Percentiles rank a stretch among this genome's conserved stretches.
Evolutionary conservation across 495 filamentous ascomycete species (phyloP).

Genomic region (Penicillium waksmanii): DNA sequence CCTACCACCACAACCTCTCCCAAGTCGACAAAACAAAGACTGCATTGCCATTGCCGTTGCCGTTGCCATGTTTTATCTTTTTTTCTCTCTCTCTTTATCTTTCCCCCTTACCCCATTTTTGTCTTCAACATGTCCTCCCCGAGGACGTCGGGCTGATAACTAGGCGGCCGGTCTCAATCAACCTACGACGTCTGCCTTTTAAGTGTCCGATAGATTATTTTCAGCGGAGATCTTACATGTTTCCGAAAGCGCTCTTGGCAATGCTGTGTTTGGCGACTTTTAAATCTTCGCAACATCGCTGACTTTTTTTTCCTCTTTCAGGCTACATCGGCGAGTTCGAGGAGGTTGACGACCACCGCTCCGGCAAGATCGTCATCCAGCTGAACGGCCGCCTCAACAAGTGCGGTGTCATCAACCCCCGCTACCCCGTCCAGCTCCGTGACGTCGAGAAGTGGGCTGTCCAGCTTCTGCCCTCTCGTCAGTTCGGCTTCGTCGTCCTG

Average conservation of each 20-base stretch:
- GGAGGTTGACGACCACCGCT: slow-evolving; percentile 98
- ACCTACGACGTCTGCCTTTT: slow-evolving; percentile 93
- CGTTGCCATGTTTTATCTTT: not conserved
- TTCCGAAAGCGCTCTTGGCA: slow-evolving; percentile 57
- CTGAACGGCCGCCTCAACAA: slow-evolving; percentile 96
- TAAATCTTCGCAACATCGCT: slow-evolving; percentile 87
- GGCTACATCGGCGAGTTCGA: slow-evolving; percentile 99
- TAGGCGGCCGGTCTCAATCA: slow-evolving; percentile 84
- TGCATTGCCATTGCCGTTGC: not conserved
- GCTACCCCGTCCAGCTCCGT: slow-evolving; percentile 96
- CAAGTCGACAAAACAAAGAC: not conserved
- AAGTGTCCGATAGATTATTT: slow-evolving; percentile 91
- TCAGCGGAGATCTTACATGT: slow-evolving; percentile 93
- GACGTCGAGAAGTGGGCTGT: slow-evolving; percentile 99
- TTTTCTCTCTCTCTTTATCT: not conserved
- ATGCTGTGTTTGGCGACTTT: slow-evolving; percentile 79
- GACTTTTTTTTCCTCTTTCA: slow-evolving; percentile 52
- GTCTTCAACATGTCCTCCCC: slow-evolving; percentile 6
- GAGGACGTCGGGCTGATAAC: slow-evolving; percentile 92
- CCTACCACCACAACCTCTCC: too few species aligned
- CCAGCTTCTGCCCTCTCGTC: slow-evolving; percentile 97
- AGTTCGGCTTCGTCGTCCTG: slow-evolving; percentile 98
- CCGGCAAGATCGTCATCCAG: slow-evolving; percentile 97
- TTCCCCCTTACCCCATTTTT: slow-evolving; percentile 16
- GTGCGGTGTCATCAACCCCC: slow-evolving; percentile 96